Percentiles rank a stretch among this genome's conserved stretches.
These are phyloP conservation scores for Gossypium gossypioides DNA, from an alignment of 441 rosid species.

Conservation along the genomic window DNA sequence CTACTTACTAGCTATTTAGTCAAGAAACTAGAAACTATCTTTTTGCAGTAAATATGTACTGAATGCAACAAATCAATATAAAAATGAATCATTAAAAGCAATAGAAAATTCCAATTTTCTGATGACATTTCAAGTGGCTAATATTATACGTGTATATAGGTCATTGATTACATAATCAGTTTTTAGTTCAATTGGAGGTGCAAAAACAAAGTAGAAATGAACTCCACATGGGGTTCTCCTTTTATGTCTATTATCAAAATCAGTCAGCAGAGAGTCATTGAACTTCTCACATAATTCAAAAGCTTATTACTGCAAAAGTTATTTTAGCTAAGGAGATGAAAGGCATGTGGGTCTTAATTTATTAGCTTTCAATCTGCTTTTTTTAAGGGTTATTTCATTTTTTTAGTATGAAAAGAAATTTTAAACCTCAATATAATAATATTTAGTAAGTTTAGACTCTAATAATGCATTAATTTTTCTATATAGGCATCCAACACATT, in stretches of 20 bases:
- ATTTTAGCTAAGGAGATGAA: not conserved
- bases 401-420: no score
- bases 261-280: not conserved
- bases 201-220: not conserved
- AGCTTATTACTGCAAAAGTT: not conserved
- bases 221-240: not conserved
- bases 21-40: not conserved
- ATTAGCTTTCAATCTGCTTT: not conserved
- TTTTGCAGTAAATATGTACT: not conserved
- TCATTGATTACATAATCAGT: not conserved
- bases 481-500: not conserved
- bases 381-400: no score
- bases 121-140: not conserved
- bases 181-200: not conserved
- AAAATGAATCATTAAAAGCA: not conserved
- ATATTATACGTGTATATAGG: not conserved
- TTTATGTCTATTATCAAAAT: not conserved
- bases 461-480: not conserved
- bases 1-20: no score
- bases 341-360: not conserved
- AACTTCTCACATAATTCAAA: not conserved
- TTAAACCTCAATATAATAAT: no score
- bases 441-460: no score
- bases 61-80: not conserved
- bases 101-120: not conserved